phyloP scores from a whole-genome alignment of 495 filamentous ascomycete species.

The Aspergillus kassunensis region DNA sequence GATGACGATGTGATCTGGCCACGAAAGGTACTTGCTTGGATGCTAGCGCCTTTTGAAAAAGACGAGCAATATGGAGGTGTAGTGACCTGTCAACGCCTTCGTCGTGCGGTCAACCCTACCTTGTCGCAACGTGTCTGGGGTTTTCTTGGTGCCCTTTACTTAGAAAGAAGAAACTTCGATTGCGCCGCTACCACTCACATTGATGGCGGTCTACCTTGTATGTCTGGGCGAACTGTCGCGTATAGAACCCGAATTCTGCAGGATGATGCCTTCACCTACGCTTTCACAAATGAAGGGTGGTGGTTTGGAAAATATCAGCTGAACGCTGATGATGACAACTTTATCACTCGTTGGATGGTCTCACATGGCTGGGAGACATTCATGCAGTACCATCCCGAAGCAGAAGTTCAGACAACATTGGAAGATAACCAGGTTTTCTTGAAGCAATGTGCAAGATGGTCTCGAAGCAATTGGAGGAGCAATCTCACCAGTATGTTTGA shows the following conservation, averaged over 20 bases:
- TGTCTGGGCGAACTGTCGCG: slow-evolving; percentile 81
- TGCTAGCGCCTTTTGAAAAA: slow-evolving; percentile 76
- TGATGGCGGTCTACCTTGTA: slow-evolving; percentile 81
- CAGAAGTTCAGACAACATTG: slow-evolving; percentile 70
- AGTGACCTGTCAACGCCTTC: slow-evolving; percentile 76
- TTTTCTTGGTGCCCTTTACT: slow-evolving; percentile 77
- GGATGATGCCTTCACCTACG: slow-evolving; percentile 65
- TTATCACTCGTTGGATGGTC: slow-evolving; percentile 76
- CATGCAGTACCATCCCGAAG: slow-evolving; percentile 71
- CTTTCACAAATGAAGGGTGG: slow-evolving; percentile 70
- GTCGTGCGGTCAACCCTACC: slow-evolving; percentile 55
- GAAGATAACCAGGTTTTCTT: slow-evolving; percentile 71
- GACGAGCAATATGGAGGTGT: slow-evolving; percentile 72
- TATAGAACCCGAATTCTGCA: slow-evolving; percentile 80
- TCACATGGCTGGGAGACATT: slow-evolving; percentile 71
- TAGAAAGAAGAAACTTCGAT: slow-evolving; percentile 83
- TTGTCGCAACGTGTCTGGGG: slow-evolving; percentile 60
- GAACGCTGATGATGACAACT: slow-evolving; percentile 84
- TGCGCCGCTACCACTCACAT: slow-evolving; percentile 81
- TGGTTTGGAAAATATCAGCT: slow-evolving; percentile 63
- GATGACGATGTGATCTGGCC: slow-evolving; percentile 91
- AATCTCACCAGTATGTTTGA: slow-evolving; percentile 72
- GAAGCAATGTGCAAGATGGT: slow-evolving; percentile 77
- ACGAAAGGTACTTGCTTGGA: slow-evolving; percentile 69
- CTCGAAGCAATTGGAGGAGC: slow-evolving; percentile 76